These are phyloP conservation scores for Geotrichum reessii DNA, from an alignment of 1,139 yeast species.

Conservation along the genomic window DNA sequence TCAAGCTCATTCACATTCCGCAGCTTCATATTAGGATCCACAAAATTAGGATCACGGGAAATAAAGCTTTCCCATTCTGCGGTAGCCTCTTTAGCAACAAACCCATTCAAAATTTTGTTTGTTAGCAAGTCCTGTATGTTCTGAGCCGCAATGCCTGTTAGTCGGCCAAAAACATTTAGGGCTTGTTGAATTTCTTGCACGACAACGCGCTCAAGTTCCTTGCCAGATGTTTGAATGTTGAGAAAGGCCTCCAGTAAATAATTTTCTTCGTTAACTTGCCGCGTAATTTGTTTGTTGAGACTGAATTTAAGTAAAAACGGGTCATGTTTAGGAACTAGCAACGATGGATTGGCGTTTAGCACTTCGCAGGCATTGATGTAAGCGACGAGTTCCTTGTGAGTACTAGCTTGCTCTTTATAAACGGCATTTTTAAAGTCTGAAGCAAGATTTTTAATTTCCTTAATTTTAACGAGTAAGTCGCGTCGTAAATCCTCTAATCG, in stretches of 20 bases:
- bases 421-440: slow-evolving; percentile 79
- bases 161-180: slow-evolving; percentile 60
- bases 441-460: slow-evolving; percentile 75
- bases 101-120: slow-evolving; percentile 65
- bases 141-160: slow-evolving; percentile 27
- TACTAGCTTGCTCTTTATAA: slow-evolving; percentile 58
- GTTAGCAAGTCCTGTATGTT: slow-evolving; percentile 42
- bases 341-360: slow-evolving; percentile 33
- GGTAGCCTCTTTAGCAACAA: slow-evolving; percentile 67
- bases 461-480: slow-evolving; percentile 75
- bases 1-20: slow-evolving; percentile 57
- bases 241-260: slow-evolving; percentile 81
- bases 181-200: slow-evolving; percentile 82
- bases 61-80: slow-evolving; percentile 90
- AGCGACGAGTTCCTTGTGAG: slow-evolving; percentile 36
- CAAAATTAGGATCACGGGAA: slow-evolving; percentile 66
- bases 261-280: slow-evolving; percentile 77
- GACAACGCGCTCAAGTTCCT: slow-evolving; percentile 82
- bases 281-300: slow-evolving; percentile 70
- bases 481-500: slow-evolving; percentile 78
- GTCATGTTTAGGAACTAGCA: slow-evolving; percentile 51
- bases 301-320: slow-evolving; percentile 72
- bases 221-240: slow-evolving; percentile 82
- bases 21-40: slow-evolving; percentile 66
- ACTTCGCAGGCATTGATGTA: slow-evolving; percentile 31